These are phyloP conservation scores for Phialophora verrucosa DNA, from an alignment of 2,329 filamentous ascomycete genomes.

Conservation along the genomic window DNA sequence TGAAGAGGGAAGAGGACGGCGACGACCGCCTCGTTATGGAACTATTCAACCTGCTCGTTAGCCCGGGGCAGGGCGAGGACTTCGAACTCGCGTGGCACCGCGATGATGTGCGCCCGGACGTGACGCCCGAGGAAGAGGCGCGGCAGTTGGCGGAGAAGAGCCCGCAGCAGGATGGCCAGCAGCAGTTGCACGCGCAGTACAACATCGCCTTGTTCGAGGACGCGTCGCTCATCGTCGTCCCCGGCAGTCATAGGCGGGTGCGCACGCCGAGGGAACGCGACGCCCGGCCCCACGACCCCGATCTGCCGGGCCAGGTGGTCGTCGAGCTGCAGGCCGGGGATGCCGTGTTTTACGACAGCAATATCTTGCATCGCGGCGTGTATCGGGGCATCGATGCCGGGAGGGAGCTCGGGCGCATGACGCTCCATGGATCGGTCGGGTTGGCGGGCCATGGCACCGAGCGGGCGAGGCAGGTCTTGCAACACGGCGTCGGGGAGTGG, in stretches of 20 bases:
- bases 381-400: slow-evolving; percentile 49
- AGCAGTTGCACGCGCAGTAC: slow-evolving; percentile 81
- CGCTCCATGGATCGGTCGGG: slow-evolving; percentile 52
- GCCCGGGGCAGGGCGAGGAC: slow-evolving; percentile 64
- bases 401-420: slow-evolving; percentile 48
- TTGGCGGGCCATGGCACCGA: slow-evolving; percentile 48
- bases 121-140: slow-evolving; percentile 69
- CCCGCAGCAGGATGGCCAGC: slow-evolving; percentile 42
- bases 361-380: slow-evolving; percentile 67
- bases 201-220: slow-evolving; percentile 83
- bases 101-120: slow-evolving; percentile 76
- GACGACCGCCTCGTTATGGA: slow-evolving; percentile 77
- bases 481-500: slow-evolving; percentile 55
- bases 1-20: slow-evolving; percentile 48
- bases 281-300: slow-evolving; percentile 68
- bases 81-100: slow-evolving; percentile 85
- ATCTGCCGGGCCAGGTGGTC: slow-evolving; percentile 67
- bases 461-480: slow-evolving; percentile 52
- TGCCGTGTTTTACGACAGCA: slow-evolving; percentile 87
- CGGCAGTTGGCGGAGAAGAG: slow-evolving; percentile 60
- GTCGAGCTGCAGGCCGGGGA: slow-evolving; percentile 75
- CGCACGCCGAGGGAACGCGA: slow-evolving; percentile 71
- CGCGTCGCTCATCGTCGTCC: slow-evolving; percentile 74
- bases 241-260: slow-evolving; percentile 74
- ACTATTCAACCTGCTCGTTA: slow-evolving; percentile 82